Evolutionary conservation across 2,329 filamentous ascomycete genomes (phyloP), one percentile per base, ranked within the genome.

Genomic region (Diaporthe batatas): DNA sequence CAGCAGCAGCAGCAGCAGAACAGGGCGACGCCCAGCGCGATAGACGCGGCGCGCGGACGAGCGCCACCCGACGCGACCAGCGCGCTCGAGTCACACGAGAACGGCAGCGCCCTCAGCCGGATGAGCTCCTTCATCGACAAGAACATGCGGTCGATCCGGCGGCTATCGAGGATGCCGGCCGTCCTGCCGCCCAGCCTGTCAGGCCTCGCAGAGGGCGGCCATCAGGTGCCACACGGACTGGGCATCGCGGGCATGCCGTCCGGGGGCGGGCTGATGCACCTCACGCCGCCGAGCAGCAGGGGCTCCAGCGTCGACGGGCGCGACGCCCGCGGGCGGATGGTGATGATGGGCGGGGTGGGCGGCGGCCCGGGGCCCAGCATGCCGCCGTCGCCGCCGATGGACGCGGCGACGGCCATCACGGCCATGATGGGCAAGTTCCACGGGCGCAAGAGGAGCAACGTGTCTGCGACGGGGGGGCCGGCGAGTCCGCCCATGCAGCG

Each of bases 81-180:
- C 25, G 82, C 80, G 1, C 82, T 84, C 71, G 84, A 84, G 71
- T 80, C 81, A 6, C 81, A 85, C 68, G 82, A 84, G 67, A 84
- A 85, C 72, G 80, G 77, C 18, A 81, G 80, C 34, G 85, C 86
- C 5, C 76, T 86, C 64, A 80, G 80, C 23, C 82, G 83, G 29
- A 87, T 87, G 82, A 84, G 82, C 16, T 80, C 72, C 47, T 86
- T 86, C 76, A 81, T 86, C 55, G 81, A 83, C 73, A 80, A 79
- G 70, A 85, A 86, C 76, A 82, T 81, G 79, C 81, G 81, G 32
- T 81, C 83, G 8, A 85, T 86, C 70, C 80, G 83, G 1, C 77
- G 84, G 6, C 79, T 86, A 10, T 84, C 82, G 76, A 83, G 80
- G 65, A 78, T 85, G 76, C 83, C 84, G 16, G 70, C 79, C 12